Evolutionary conservation across 1,284 basidiomycete genomes (phyloP), one percentile per base, ranked within the genome.

Genomic region (Psilocybe mexicana): DNA sequence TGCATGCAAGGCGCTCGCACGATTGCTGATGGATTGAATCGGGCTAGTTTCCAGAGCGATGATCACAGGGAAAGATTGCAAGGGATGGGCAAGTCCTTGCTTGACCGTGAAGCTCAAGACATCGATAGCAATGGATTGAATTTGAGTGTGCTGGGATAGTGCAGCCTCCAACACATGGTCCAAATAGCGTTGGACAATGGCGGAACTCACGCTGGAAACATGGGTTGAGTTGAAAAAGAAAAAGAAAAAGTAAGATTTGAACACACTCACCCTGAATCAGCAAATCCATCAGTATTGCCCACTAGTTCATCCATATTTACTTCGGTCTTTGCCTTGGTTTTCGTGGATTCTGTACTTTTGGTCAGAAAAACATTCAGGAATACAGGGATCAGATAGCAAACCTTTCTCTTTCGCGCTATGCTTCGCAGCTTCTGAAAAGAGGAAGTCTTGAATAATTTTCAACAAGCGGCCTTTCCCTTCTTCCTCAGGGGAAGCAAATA

Each of bases 71-170:
- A 98, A 87, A 43, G 93, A 96, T 76, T 92, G 88, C 3, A 98
- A 81, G 0, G 97, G 97, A 73, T 99, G 96, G 11, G 94, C 93
- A 42, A 99, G 80, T 0, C 97, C 97, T 74, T 98, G 96, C 69
- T 91, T 93, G 65, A 99, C 86, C 0, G 95, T 95, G 67, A 96
- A 95, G 35, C 85, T 89, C 49, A 99, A 74, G 42, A 99, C 92
- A 64, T 98, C 95, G 54, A 97, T 84, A 2, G 96, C 96, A 4
- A 92, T 82, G 5, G 83, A 80, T 70, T 98, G 96, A 46, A 93
- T 87, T 44, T 84, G 81, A 0, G 77, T 65, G 62, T 89, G 82
- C 54, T 81, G 80, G 1, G 92, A 92, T 28, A 94, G 73, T 0
- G 93, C 91, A 0, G 93, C 90, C 1, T 89, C 81, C 36, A 98